phyloP scores from a whole-genome alignment of 352 stramenopile genomes.

The Phytophthora pseudosyringae region DNA sequence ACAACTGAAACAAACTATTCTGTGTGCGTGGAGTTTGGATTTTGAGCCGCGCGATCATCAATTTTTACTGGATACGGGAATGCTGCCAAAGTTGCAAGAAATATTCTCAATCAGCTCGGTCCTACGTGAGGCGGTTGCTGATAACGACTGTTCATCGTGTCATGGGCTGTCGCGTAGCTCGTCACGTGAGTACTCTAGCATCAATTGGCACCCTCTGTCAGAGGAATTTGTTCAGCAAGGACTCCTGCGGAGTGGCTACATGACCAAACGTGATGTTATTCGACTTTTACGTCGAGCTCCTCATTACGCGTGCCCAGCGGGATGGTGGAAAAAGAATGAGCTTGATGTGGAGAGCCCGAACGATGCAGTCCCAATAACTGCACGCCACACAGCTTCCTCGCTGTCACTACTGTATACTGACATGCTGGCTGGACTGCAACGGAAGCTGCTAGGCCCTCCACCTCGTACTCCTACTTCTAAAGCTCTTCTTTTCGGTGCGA shows the following conservation, averaged over 20 bases:
- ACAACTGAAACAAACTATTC: conserved; percentile 78
- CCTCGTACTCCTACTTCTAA: conserved; percentile 45
- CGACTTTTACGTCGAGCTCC: conserved; percentile 67
- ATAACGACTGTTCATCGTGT: conserved; percentile 19
- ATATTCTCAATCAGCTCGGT: conserved; percentile 78
- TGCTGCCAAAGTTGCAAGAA: conserved; percentile 75
- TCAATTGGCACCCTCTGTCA: conserved; percentile 83
- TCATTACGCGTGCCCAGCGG: conserved; percentile 52
- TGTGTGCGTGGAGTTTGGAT: conserved; percentile 84
- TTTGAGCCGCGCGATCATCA: conserved; percentile 86
- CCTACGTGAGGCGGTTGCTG: conserved; percentile 40
- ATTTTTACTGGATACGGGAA: conserved; percentile 80
- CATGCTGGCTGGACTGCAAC: conserved; percentile 63
- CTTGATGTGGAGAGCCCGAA: conserved; percentile 27
- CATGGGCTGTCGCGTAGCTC: conserved; percentile 7
- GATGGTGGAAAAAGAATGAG: conserved; percentile 73
- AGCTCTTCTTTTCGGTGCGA: conserved; percentile 70
- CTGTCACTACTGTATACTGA: conserved; percentile 81
- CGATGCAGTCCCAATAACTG: conserved; percentile 24
- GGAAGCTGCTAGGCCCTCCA: conserved; percentile 52
- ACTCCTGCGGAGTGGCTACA: conserved; percentile 63
- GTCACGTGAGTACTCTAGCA: conserved; percentile 37
- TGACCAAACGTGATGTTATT: conserved; percentile 86
- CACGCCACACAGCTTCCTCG: conserved; percentile 73
- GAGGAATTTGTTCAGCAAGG: conserved; percentile 84